Evolutionary conservation across 331 rosid species (phyloP), one percentile per base, ranked within the genome.

Genomic region (Spiraea crenata): DNA sequence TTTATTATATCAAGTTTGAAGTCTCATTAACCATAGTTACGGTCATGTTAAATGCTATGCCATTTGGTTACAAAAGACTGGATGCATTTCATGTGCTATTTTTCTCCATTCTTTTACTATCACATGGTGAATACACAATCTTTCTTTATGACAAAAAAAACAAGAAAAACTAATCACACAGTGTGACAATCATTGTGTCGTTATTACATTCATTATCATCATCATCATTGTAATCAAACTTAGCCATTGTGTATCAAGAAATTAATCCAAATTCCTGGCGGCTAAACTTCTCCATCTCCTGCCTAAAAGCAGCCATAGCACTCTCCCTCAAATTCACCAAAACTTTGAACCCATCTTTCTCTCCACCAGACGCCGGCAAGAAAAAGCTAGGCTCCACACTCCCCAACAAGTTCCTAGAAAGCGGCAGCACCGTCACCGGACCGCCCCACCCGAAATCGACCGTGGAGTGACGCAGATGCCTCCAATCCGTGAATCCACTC

Each of bases 361-460:
- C 70, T 6, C 63, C 82, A 0, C 31, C 56, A 19, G 90, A 86
- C 79, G 86, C 74, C 31, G 97, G 98, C 86, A 93, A 80, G 79
- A 90, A 90, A 74, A 80, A 93, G 66, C 95, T 85, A 61, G 92
- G 98, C 78, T 90, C 95, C 54, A 84, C 84, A 50, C 97, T 81
- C 34, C 98, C 98, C 71, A 90, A 90, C 15, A 93, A 80, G 71
- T 80, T 75, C 62, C 80, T 79, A 2, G 86, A 88, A 38, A 93
- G 88, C 0, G 97, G 98, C 69, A 93, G 46, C 57, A 93, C 96
- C 31, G 89, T 85, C 15, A 90, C 89, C 0, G 98, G 98, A 49
- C 97, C 98, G 61, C 98, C 98, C 92, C 95, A 89, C 0, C 98
- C 98, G 74, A 89, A 93, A 80, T 93, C 98, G 67, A 93, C 91